These are phyloP conservation scores for Trametes hirsuta DNA, from an alignment of 1,284 basidiomycete species.

Conservation along the genomic window DNA sequence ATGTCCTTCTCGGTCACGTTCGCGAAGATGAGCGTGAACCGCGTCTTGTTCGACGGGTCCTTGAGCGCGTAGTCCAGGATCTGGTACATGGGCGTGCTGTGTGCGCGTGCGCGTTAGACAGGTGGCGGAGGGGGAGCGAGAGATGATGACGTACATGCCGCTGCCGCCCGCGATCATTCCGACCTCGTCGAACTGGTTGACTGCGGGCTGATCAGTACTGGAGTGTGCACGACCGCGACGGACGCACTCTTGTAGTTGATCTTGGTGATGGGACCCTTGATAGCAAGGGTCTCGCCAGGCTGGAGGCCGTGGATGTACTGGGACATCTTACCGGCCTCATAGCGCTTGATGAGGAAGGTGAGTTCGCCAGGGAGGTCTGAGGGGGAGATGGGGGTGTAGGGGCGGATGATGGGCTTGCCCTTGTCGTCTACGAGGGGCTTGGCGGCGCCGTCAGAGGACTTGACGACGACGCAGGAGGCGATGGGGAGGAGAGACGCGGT, in stretches of 20 bases:
- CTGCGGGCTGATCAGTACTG: constrained; percentile 38
- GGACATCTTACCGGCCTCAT: constrained; percentile 79
- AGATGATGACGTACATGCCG: constrained; percentile 64
- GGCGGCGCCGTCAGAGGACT: constrained; percentile 51
- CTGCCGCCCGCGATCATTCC: constrained; percentile 90
- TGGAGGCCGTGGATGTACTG: constrained; percentile 74
- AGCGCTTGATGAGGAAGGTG: constrained; percentile 86
- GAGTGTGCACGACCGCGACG: not conserved
- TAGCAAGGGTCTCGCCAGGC: constrained; percentile 80
- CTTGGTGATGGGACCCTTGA: constrained; percentile 93
- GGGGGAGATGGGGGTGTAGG: constrained; percentile 85
- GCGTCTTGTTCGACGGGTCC: constrained; percentile 86
- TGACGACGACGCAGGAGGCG: constrained; percentile 71
- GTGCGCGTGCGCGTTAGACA: not conserved
- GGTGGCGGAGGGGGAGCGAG: too few relatives aligned
- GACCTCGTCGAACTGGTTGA: constrained; percentile 85
- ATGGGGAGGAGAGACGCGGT: constrained; percentile 81
- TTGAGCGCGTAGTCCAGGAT: constrained; percentile 75
- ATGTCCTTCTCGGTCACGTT: constrained; percentile 94
- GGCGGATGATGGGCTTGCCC: constrained; percentile 88
- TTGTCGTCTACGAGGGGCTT: constrained; percentile 74
- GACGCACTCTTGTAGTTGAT: constrained; percentile 75
- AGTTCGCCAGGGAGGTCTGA: constrained; percentile 77
- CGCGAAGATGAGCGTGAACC: constrained; percentile 91
- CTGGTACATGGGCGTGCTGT: constrained; percentile 77